phyloP scores from a whole-genome alignment of 73 alveolate genomes.

The Paramecium caudatum region DNA sequence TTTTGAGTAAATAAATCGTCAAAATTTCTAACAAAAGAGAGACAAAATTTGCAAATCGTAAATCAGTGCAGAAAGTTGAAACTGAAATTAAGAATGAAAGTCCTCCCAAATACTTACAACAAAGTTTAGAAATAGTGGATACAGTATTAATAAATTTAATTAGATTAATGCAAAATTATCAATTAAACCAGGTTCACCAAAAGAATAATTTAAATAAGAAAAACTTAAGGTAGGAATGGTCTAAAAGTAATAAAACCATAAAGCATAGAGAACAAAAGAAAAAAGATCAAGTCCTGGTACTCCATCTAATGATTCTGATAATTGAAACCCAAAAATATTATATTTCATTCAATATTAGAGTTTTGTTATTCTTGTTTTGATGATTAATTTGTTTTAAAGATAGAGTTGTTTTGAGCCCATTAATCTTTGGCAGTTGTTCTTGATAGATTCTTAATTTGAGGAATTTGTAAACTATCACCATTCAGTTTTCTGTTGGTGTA shows the following conservation, averaged over 20 bases:
- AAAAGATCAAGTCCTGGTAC: slow-evolving; percentile 64
- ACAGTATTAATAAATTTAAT: neutral
- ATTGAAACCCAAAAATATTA: neutral
- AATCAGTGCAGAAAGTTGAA: slow-evolving; percentile 5
- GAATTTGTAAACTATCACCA: neutral
- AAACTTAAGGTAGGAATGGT: slow-evolving; percentile 1
- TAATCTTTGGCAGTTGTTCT: neutral
- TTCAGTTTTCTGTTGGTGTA: slow-evolving; percentile 7
- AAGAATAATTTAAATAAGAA: slow-evolving; percentile 37
- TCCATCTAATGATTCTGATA: slow-evolving; percentile 47
- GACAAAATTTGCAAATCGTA: slow-evolving; percentile 26
- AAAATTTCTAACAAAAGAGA: slow-evolving; percentile 50
- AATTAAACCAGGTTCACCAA: neutral
- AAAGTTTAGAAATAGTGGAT: slow-evolving; percentile 48
- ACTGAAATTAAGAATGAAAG: neutral
- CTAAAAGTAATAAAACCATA: neutral
- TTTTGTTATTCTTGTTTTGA: neutral
- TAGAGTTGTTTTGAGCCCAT: neutral
- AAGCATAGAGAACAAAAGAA: neutral
- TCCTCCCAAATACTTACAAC: neutral
- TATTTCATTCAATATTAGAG: slow-evolving; percentile 39
- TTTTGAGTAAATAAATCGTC: neutral
- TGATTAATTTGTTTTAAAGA: neutral
- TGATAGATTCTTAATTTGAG: neutral
- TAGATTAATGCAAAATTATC: slow-evolving; percentile 46